Conservation (phyloP, 805 yeast genomes). For the Kluyveromyces lactis region DNA sequence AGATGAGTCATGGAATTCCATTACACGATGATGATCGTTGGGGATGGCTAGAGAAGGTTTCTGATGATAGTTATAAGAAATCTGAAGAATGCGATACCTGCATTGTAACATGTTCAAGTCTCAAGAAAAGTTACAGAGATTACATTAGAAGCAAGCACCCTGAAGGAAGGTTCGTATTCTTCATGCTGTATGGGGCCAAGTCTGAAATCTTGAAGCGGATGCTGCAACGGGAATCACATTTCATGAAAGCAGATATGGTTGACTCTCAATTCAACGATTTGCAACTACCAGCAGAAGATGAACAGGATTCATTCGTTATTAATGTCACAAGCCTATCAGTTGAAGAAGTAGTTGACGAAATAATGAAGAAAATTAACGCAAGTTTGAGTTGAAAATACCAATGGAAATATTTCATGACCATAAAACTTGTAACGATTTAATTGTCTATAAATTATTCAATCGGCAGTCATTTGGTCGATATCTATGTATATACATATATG, state of each 20-base stretch:
- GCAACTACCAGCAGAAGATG: constrained; percentile 52
- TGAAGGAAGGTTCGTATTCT: constrained; percentile 41
- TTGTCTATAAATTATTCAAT: no score
- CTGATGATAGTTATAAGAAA: constrained; percentile 32
- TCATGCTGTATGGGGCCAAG: constrained; percentile 58
- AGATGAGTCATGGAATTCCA: constrained; percentile 78
- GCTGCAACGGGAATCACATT: constrained; percentile 60
- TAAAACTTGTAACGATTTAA: no score
- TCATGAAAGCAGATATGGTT: constrained; percentile 82
- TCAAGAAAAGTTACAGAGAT: constrained; percentile 68
- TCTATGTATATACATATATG: no score
- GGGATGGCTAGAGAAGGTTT: constrained; percentile 69
- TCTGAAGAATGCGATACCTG: constrained; percentile 30
- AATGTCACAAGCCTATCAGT: constrained; percentile 22
- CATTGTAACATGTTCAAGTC: constrained; percentile 77
- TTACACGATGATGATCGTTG: constrained; percentile 85
- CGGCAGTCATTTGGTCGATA: no score
- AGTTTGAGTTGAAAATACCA: no score
- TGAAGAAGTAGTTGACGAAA: constrained; percentile 9
- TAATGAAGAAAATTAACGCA: not conserved
- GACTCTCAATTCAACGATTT: constrained; percentile 66
- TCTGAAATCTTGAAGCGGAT: constrained; percentile 58
- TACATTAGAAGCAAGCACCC: constrained; percentile 35
- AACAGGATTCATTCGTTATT: constrained; percentile 24
- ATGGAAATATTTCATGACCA: no score